phyloP scores from a whole-genome alignment of 805 yeast genomes.

The Brettanomyces bruxellensis region DNA sequence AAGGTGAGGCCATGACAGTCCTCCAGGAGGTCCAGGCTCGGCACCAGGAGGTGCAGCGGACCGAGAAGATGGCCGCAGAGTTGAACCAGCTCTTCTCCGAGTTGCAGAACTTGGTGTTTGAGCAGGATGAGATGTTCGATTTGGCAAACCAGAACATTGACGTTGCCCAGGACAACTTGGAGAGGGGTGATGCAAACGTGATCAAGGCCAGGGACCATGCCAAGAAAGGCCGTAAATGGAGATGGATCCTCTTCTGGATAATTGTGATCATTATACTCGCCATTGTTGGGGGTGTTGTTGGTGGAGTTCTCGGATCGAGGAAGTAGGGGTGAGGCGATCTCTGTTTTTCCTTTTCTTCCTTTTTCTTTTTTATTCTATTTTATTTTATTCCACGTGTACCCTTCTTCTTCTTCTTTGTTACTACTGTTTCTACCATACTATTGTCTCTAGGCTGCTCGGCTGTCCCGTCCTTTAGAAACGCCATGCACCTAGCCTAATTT shows the following conservation, averaged over 20 bases:
- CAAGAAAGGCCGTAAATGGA: constrained; percentile 83
- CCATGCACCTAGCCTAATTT: no score
- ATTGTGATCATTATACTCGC: constrained; percentile 58
- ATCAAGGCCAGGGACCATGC: constrained; percentile 85
- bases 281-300: constrained; percentile 50
- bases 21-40: constrained; percentile 92
- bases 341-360: neutral
- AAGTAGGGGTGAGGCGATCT: neutral
- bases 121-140: constrained; percentile 84
- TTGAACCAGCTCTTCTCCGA: constrained; percentile 90
- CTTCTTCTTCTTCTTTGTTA: neutral
- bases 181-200: constrained; percentile 91
- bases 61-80: constrained; percentile 93
- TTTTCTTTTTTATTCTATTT: neutral
- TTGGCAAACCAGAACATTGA: constrained; percentile 74
- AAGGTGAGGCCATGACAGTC: constrained; percentile 93
- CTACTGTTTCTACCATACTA: neutral
- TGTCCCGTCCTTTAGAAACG: no score
- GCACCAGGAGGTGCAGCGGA: constrained; percentile 88
- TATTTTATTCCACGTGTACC: neutral
- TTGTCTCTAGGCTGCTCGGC: neutral
- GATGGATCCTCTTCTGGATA: constrained; percentile 72
- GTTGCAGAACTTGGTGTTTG: constrained; percentile 92
- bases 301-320: neutral
- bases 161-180: constrained; percentile 82